These are phyloP conservation scores for Gossypium trilobum DNA, from an alignment of 441 rosid species.

Conservation along the genomic window DNA sequence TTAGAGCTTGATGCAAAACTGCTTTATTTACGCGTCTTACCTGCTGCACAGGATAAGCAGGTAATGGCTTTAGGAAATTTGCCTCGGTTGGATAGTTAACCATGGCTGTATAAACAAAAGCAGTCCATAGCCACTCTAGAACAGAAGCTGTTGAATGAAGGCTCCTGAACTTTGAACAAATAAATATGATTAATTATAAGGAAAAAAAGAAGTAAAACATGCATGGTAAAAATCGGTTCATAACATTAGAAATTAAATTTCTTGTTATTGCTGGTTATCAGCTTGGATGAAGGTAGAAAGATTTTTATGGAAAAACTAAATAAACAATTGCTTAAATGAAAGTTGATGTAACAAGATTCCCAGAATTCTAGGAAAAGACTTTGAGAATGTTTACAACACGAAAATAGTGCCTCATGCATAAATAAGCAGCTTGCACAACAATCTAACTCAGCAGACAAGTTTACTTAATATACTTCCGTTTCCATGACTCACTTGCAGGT, in stretches of 20 bases:
- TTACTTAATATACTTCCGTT: neutral
- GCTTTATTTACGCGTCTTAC: slow-evolving; percentile 17
- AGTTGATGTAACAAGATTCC: neutral
- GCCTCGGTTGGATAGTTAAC: slow-evolving; percentile 68
- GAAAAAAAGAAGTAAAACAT: neutral
- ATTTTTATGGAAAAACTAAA: neutral
- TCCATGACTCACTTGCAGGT: slow-evolving; percentile 46
- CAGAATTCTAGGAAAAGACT: neutral
- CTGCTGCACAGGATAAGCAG: slow-evolving; percentile 63
- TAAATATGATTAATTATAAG: neutral
- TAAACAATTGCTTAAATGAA: neutral
- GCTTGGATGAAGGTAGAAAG: neutral
- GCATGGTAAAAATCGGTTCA: neutral
- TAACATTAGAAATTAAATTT: neutral
- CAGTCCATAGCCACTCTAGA: slow-evolving; percentile 48
- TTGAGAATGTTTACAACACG: neutral
- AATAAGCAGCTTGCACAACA: neutral
- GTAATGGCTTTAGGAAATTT: slow-evolving; percentile 61
- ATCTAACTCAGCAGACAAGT: slow-evolving; percentile 1
- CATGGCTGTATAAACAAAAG: slow-evolving; percentile 64
- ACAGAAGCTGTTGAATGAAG: slow-evolving; percentile 40
- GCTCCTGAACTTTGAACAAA: slow-evolving; percentile 26
- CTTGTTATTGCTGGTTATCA: neutral
- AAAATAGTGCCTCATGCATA: neutral
- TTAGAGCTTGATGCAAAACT: neutral